phyloP scores from a whole-genome alignment of 108 stramenopile genomes.

The Thalassiosira profunda region DNA sequence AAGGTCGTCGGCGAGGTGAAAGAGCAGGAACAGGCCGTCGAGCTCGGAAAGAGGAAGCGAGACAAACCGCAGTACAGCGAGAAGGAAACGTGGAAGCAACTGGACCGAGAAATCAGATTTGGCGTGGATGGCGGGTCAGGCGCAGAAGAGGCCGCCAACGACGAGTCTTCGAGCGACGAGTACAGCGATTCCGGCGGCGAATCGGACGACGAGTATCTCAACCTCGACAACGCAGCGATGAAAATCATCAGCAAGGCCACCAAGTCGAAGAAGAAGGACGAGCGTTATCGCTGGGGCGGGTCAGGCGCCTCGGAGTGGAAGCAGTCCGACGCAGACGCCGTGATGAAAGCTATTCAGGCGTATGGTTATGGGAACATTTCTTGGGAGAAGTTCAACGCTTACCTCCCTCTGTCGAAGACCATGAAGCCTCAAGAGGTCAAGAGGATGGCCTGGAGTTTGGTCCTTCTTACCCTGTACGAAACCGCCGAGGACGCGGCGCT shows the following conservation, averaged over 20 bases:
- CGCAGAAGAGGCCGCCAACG: no score
- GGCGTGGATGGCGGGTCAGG: constrained; percentile 13
- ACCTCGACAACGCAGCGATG: constrained; percentile 28
- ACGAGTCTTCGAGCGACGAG: constrained; percentile 21
- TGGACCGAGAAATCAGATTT: no score
- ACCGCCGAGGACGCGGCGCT: constrained; percentile 58
- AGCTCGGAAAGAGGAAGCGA: constrained; percentile 51
- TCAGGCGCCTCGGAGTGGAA: constrained; percentile 61
- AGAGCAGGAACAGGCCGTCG: constrained; percentile 51
- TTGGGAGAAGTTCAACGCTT: constrained; percentile 50
- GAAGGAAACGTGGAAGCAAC: constrained; percentile 40
- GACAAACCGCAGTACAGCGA: constrained; percentile 69
- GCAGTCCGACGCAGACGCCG: constrained; percentile 50
- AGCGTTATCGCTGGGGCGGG: constrained; percentile 47
- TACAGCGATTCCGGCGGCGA: constrained; percentile 28
- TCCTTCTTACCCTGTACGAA: constrained; percentile 64
- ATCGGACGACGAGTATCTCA: constrained; percentile 41
- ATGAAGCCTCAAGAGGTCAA: constrained; percentile 52
- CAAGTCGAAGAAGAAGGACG: constrained; percentile 38
- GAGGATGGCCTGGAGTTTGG: constrained; percentile 80
- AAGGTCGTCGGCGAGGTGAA: constrained; percentile 85
- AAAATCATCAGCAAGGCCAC: constrained; percentile 22
- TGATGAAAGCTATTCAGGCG: constrained; percentile 51
- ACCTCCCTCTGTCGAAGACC: constrained; percentile 33
- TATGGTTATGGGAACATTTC: constrained; percentile 69